Conservation (phyloP, 2,329 filamentous ascomycete species). For the Neopestalotiopsis sp. region DNA sequence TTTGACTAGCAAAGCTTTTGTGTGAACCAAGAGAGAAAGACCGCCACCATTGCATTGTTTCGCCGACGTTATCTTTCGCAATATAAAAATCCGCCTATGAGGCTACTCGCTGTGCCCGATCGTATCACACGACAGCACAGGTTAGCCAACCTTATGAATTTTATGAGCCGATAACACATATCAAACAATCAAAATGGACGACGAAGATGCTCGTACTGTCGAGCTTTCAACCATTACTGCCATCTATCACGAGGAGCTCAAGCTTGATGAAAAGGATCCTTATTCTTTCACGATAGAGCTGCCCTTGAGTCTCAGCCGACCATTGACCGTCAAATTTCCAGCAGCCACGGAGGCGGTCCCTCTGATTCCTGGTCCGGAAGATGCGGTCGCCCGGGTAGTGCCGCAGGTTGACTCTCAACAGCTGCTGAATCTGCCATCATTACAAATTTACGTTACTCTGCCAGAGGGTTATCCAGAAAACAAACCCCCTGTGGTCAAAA, state of each 20-base stretch:
- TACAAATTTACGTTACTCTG: slow-evolving; percentile 59
- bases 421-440: slow-evolving; percentile 62
- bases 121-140: not conserved
- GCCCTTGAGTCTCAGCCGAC: slow-evolving; percentile 58
- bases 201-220: slow-evolving; percentile 56
- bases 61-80: not conserved
- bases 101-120: not conserved
- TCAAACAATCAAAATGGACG: slow-evolving; percentile 43
- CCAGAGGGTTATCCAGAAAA: slow-evolving; percentile 64
- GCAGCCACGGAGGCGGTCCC: slow-evolving; percentile 45
- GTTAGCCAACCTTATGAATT: not conserved
- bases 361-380: slow-evolving; percentile 25
- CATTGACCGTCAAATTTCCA: slow-evolving; percentile 64
- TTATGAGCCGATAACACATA: slow-evolving; percentile 27
- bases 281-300: slow-evolving; percentile 62
- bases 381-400: slow-evolving; percentile 15
- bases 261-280: slow-evolving; percentile 46
- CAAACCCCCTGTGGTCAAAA: slow-evolving; percentile 53
- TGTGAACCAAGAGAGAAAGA: not conserved
- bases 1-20: not conserved
- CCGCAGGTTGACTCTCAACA: slow-evolving; percentile 49
- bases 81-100: not conserved
- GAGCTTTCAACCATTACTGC: slow-evolving; percentile 67
- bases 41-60: not conserved
- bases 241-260: slow-evolving; percentile 69